Evolutionary conservation across 2,329 filamentous ascomycete genomes (phyloP).

Genomic region (Sordariomycetes sp.): DNA sequence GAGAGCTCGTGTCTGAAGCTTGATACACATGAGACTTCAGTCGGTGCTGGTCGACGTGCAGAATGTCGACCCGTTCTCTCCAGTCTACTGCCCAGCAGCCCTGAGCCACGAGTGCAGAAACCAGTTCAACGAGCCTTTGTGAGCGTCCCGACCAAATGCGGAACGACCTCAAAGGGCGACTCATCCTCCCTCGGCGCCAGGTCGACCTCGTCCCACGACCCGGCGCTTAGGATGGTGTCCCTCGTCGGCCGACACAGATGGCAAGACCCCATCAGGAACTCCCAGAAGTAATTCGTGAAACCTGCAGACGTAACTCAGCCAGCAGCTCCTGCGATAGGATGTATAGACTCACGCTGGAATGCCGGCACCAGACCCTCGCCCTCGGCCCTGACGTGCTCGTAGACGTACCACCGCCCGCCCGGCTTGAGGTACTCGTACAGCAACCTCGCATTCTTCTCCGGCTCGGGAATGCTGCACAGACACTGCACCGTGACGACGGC

Average conservation of each 20-base stretch:
- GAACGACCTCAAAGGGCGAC: constrained; percentile 30
- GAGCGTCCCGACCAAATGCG: constrained; percentile 40
- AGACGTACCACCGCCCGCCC: constrained; percentile 54
- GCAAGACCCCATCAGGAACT: constrained; percentile 40
- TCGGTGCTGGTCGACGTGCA: too few relatives aligned
- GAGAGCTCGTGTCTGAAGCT: too few relatives aligned
- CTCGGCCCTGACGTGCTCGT: constrained; percentile 45
- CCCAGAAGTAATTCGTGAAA: constrained; percentile 43
- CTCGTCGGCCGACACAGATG: constrained; percentile 40
- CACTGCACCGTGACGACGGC: constrained; percentile 53
- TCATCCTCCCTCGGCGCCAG: constrained; percentile 29
- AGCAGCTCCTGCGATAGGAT: neutral
- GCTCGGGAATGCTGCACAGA: constrained; percentile 55
- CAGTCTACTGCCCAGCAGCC: too few relatives aligned
- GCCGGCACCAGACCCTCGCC: constrained; percentile 26
- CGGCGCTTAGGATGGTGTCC: constrained; percentile 33
- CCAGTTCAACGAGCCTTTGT: too few relatives aligned
- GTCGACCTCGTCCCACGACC: constrained; percentile 40
- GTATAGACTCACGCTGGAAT: constrained; percentile 41
- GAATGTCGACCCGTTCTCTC: too few relatives aligned
- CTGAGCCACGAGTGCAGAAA: too few relatives aligned
- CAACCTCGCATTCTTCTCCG: constrained; percentile 42
- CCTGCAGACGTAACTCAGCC: constrained; percentile 19
- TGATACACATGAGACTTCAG: too few relatives aligned
- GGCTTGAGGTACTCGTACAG: constrained; percentile 50